Conservation (phyloP, 805 yeast species). For the Zygoascus flipseniorum region DNA sequence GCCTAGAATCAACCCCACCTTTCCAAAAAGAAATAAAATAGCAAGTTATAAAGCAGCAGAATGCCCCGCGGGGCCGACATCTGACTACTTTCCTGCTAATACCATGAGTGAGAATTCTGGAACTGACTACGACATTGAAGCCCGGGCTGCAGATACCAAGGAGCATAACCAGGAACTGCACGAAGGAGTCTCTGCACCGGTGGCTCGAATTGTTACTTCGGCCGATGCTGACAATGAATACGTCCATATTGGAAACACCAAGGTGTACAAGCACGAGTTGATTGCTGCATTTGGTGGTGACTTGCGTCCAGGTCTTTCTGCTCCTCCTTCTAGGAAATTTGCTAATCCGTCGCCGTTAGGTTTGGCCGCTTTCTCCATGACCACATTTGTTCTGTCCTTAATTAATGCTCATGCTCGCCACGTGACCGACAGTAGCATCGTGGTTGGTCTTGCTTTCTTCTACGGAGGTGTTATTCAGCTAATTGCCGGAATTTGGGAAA, state of each 20-base stretch:
- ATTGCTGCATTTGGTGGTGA: constrained; percentile 56
- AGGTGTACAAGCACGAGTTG: constrained; percentile 50
- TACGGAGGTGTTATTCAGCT: constrained; percentile 58
- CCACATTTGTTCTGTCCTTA: constrained; percentile 51
- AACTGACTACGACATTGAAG: background rate
- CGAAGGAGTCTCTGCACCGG: background rate
- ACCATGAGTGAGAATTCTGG: background rate
- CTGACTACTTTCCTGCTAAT: too few species aligned
- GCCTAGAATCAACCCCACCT: too few species aligned
- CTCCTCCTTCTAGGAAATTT: constrained; percentile 41
- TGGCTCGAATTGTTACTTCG: background rate
- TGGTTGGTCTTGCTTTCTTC: constrained; percentile 54
- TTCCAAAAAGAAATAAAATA: too few species aligned
- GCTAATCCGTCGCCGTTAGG: constrained; percentile 66
- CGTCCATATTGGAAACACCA: constrained; percentile 63
- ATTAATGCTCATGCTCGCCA: constrained; percentile 50
- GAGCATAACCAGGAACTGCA: background rate
- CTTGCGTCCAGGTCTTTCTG: constrained; percentile 38
- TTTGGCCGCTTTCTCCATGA: constrained; percentile 49
- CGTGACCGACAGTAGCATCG: constrained; percentile 43
- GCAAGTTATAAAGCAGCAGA: too few species aligned
- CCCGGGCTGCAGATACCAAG: background rate
- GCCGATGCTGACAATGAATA: constrained; percentile 23
- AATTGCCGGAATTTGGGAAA: constrained; percentile 61
- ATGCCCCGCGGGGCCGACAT: too few species aligned